Percentiles rank a stretch among this genome's conserved stretches.
Evolutionary conservation across 371 early-diverging fungal species (phyloP).

Genomic region (Basidiobolus heterosporus): DNA sequence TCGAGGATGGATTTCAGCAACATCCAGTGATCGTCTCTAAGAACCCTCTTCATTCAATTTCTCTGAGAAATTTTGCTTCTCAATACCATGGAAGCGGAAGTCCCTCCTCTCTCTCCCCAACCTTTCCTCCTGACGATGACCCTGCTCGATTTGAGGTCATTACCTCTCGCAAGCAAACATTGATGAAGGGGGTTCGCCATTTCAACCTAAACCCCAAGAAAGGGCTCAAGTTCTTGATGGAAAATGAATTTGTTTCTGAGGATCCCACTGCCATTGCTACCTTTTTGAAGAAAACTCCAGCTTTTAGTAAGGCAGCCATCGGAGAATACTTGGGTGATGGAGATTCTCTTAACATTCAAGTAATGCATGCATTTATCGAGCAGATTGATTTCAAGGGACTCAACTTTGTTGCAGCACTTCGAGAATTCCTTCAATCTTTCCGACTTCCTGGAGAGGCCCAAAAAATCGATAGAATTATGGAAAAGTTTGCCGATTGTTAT

Average conservation of each 20-base stretch:
- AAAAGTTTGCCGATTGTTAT: slow-evolving; percentile 90
- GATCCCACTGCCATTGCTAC: slow-evolving; percentile 46
- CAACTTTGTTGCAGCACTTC: slow-evolving; percentile 68
- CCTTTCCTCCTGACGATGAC: slow-evolving; percentile 18
- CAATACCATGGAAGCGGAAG: neutral
- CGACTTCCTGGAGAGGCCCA: slow-evolving; percentile 95
- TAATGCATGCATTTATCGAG: slow-evolving; percentile 91
- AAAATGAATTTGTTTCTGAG: slow-evolving; percentile 35
- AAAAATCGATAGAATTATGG: slow-evolving; percentile 94
- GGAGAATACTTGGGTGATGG: slow-evolving; percentile 94
- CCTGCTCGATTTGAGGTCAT: slow-evolving; percentile 53
- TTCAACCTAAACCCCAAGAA: slow-evolving; percentile 85
- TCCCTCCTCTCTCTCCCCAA: too few relatives aligned
- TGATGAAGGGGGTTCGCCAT: slow-evolving; percentile 63
- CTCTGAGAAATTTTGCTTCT: neutral
- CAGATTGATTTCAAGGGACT: slow-evolving; percentile 64
- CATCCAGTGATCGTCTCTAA: neutral
- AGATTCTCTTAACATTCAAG: slow-evolving; percentile 61
- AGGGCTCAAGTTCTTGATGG: slow-evolving; percentile 18
- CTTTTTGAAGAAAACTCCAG: slow-evolving; percentile 57
- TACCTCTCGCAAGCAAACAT: slow-evolving; percentile 66
- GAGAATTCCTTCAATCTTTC: slow-evolving; percentile 84
- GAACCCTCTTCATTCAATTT: neutral
- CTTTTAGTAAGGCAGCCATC: slow-evolving; percentile 65
- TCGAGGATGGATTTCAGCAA: neutral